Base-by-base conservation (phyloP, 2,329 filamentous ascomycete genomes). In the Fusarium algeriense region DNA sequence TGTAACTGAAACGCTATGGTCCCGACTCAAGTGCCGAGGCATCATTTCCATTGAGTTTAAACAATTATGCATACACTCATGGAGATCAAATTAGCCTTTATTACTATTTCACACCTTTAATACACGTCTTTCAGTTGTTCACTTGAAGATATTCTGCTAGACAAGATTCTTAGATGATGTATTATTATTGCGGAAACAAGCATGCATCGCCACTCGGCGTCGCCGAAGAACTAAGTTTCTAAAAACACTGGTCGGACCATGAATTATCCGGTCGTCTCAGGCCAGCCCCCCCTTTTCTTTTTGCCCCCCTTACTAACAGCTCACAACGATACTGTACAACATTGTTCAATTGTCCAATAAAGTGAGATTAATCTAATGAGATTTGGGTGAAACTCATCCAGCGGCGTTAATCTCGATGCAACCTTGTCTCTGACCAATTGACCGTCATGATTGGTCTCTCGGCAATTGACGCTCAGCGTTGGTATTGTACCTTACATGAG, bases 161-260 rank as follows among this genome's bases (percentile, higher is more conserved):
- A 3, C 2, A 28, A 8, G 4, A 12, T 12, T 37, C 11, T 13
- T n/a, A n/a, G n/a, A 50, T 50, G 20, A 19, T 17, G 2, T 3
- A 11, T 12, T 17, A 23, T 2, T 20, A 23, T 23, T 23, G 23
- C 23, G 23, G 3, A 9, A 7, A 0, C 6, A n/a, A 40, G 3
- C 2, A 5, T 41, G 7, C 38, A 41, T 11, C 15, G 8, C 20
- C 34, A 38, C 28, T 20, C 52, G 52, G 52, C 37, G 12, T 54
- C 37, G 19, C 52, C 52, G 35, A 37, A 17, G 3, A 28, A 13
- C n/a, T 19, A 30, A 44, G 37, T n/a, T 32, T 23, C 15, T 14
- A 28, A 28, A 28, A 52, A 52, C 34, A 17, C 20, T 17, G 2
- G 5, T 13, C 59, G 61, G 61, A 64, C 26, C 38, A 64, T 64